These are phyloP conservation scores for Pseudofabraea citricarpa DNA, from an alignment of 2,329 filamentous ascomycete species.

Conservation along the genomic window DNA sequence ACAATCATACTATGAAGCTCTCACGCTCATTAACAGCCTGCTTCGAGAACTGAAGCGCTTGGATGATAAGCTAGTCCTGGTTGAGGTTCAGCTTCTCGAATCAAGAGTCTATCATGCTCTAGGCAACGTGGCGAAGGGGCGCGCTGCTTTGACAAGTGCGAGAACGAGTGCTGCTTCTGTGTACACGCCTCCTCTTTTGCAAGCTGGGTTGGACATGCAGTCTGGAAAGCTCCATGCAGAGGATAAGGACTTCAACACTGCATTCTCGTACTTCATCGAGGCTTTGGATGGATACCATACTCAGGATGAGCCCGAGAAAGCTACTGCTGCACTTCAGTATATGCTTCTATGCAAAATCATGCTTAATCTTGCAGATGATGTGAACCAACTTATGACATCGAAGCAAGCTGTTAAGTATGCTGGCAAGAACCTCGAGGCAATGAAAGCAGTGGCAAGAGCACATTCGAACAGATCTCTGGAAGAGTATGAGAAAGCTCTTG, in stretches of 20 bases:
- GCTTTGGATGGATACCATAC: conserved; percentile 94
- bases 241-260: conserved; percentile 98
- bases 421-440: conserved; percentile 91
- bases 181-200: conserved; percentile 90
- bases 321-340: conserved; percentile 97
- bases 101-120: conserved; percentile 96
- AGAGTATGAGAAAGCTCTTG: conserved; percentile 92
- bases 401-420: conserved; percentile 98
- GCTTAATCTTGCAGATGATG: conserved; percentile 94
- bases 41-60: conserved; percentile 95
- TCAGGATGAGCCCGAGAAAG: conserved; percentile 81
- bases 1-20: conserved; percentile 93
- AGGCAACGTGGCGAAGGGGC: conserved; percentile 92
- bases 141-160: conserved; percentile 89
- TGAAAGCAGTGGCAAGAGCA: conserved; percentile 96
- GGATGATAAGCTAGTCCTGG: conserved; percentile 96
- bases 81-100: conserved; percentile 96
- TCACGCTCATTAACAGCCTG: conserved; percentile 93
- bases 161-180: conserved; percentile 94
- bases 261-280: conserved; percentile 99
- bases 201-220: conserved; percentile 98
- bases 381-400: conserved; percentile 88
- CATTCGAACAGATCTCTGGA: conserved; percentile 94
- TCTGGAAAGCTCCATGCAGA: conserved; percentile 98
- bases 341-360: conserved; percentile 99